Percentiles rank a stretch among this genome's conserved stretches.
phyloP scores from a whole-genome alignment of 2,329 filamentous ascomycete genomes.

The Knoxdaviesia proteae region DNA sequence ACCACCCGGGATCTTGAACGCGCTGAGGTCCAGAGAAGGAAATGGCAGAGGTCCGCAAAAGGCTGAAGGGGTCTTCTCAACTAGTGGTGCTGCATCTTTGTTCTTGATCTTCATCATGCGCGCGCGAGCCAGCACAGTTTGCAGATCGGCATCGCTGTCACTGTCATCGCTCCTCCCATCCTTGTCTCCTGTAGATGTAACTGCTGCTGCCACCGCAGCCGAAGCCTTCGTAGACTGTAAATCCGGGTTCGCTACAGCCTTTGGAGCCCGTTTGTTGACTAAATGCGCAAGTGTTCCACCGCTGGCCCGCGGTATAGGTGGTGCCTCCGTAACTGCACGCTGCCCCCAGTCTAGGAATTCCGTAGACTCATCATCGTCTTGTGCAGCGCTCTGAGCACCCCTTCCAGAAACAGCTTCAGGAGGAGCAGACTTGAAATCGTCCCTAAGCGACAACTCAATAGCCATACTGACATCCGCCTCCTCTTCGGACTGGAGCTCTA shows the following conservation, averaged over 20 bases:
- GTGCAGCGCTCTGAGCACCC: too few relatives aligned
- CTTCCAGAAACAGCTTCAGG: too few relatives aligned
- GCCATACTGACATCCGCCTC: constrained; percentile 52
- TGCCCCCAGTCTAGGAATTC: too few relatives aligned
- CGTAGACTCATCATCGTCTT: too few relatives aligned
- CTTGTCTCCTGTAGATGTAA: constrained; percentile 1
- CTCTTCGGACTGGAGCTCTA: constrained; percentile 16
- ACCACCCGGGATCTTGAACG: background rate
- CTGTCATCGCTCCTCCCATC: constrained; percentile 46
- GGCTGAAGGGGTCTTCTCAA: constrained; percentile 10
- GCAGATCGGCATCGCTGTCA: constrained; percentile 64
- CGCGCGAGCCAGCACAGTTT: constrained; percentile 53
- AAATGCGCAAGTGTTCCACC: too few relatives aligned
- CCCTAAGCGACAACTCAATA: constrained; percentile 63
- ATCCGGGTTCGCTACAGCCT: constrained; percentile 25
- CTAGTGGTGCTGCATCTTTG: background rate
- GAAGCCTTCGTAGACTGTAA: too few relatives aligned
- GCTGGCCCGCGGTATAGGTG: too few relatives aligned
- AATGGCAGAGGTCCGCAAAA: constrained; percentile 77
- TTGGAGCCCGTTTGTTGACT: constrained; percentile 53
- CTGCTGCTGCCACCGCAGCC: constrained; percentile 7
- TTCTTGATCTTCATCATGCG: constrained; percentile 33
- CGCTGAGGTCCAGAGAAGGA: constrained; percentile 50
- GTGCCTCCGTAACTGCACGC: too few relatives aligned
- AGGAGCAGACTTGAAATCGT: too few relatives aligned